Percentiles rank a stretch among this genome's conserved stretches.
Conservation (phyloP, 192 early-diverging fungal genomes). For the Spizellomyces sp. region DNA sequence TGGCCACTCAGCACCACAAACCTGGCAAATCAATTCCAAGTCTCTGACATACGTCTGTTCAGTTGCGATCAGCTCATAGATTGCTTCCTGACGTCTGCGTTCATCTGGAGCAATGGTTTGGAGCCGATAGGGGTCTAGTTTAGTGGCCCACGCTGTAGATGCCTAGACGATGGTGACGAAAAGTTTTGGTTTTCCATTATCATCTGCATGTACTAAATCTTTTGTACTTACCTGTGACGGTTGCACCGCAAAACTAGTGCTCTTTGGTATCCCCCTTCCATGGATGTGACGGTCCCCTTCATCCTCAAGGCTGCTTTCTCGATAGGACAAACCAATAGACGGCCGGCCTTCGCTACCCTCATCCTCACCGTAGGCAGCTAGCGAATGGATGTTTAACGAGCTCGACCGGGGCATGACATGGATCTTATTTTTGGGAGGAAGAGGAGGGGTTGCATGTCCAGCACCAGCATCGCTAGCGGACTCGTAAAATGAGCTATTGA, state of each 20-base stretch:
- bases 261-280: constrained; percentile 9
- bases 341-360: too few species aligned
- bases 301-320: constrained; percentile 17
- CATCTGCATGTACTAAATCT: too few species aligned
- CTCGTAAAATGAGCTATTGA: constrained; percentile 14
- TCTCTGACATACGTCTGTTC: constrained; percentile 76
- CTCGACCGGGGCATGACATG: constrained; percentile 3
- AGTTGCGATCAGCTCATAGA: constrained; percentile 77
- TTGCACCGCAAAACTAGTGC: constrained; percentile 16
- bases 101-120: constrained; percentile 60
- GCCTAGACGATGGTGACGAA: neutral
- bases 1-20: constrained; percentile 25
- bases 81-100: constrained; percentile 77
- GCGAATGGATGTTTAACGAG: constrained; percentile 14
- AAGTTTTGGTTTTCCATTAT: too few species aligned
- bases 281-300: neutral
- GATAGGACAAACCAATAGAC: neutral
- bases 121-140: constrained; percentile 41
- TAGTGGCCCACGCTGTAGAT: constrained; percentile 28
- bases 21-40: constrained; percentile 72
- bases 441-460: constrained; percentile 18
- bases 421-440: neutral
- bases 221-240: neutral
- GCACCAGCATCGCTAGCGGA: neutral
- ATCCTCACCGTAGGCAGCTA: constrained; percentile 1